Percentiles rank a stretch among this genome's conserved stretches.
Conservation (phyloP, 2,329 filamentous ascomycete genomes). For the Epichloe bromicola region DNA sequence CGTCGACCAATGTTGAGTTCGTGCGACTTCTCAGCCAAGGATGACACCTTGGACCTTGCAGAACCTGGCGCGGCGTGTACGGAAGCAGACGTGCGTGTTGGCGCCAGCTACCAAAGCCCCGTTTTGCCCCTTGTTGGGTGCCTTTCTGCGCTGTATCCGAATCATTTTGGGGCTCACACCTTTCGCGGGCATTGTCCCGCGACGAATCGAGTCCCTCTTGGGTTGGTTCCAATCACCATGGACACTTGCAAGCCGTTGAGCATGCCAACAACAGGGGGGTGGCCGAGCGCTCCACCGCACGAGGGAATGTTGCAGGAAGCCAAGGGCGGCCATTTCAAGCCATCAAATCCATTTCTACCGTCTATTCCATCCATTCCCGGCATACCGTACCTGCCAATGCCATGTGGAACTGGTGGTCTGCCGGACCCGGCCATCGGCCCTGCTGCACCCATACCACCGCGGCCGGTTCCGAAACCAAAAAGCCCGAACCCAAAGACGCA, state of each 20-base stretch:
- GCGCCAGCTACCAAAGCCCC: not conserved
- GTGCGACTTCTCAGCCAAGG: not conserved
- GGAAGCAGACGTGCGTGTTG: not conserved
- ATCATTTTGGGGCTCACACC: not conserved
- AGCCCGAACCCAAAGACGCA: conserved; percentile 27
- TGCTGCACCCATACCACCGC: conserved; percentile 6
- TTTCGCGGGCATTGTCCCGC: not conserved
- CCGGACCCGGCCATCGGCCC: not conserved
- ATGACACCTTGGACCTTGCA: not conserved
- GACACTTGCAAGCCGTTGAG: not conserved
- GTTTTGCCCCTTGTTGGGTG: not conserved
- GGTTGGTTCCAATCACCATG: not conserved
- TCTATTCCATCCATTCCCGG: not conserved
- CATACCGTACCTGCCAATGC: not conserved
- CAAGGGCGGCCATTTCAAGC: not conserved
- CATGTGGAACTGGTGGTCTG: not conserved
- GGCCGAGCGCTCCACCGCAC: not conserved
- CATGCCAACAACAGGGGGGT: not conserved
- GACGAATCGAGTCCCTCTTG: not conserved
- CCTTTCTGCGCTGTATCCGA: not conserved
- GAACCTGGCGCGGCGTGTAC: not conserved
- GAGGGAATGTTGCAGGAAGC: not conserved
- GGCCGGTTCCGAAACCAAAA: conserved; percentile 25
- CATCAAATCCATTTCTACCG: not conserved
- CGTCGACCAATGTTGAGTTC: not conserved